Evolutionary conservation across 257 asterid genomes (phyloP).

Genomic region (Nicotiana sylvestris): DNA sequence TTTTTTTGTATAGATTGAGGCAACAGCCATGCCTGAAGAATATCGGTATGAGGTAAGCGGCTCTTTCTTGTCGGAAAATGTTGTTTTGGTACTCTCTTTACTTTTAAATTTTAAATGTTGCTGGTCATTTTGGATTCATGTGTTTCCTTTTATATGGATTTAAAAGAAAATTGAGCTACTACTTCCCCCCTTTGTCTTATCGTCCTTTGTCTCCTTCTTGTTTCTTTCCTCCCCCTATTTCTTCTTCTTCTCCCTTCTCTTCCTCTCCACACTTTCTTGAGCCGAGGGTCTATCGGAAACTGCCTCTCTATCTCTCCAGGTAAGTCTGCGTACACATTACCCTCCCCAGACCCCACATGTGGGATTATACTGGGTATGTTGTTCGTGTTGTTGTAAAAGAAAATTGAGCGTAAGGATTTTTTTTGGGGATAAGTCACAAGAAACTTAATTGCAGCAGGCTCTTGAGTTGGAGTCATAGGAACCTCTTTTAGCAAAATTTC

Average conservation of each 20-base stretch:
- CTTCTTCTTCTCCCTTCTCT: too few relatives aligned
- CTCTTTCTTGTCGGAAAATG: conserved; percentile 1
- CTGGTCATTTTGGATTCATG: not conserved
- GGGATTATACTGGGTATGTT: too few relatives aligned
- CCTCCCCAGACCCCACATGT: too few relatives aligned
- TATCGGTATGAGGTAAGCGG: conserved; percentile 70
- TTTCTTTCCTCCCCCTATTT: too few relatives aligned
- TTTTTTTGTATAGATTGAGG: conserved; percentile 54
- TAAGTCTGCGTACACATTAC: too few relatives aligned
- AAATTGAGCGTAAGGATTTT: not conserved
- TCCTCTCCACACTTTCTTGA: too few relatives aligned
- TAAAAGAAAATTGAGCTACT: not conserved
- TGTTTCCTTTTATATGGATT: not conserved
- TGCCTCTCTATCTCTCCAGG: too few relatives aligned
- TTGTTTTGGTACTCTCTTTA: not conserved
- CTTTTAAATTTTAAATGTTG: not conserved
- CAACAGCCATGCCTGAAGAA: conserved; percentile 81
- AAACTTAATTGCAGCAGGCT: not conserved
- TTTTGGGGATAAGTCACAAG: too few relatives aligned
- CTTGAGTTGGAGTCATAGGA: not conserved
- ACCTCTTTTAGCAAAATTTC: not conserved
- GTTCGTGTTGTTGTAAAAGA: not conserved
- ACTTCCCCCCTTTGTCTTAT: too few relatives aligned
- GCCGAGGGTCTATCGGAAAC: too few relatives aligned
- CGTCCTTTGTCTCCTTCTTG: too few relatives aligned